Evolutionary conservation across 352 stramenopile species (phyloP), one percentile per base, ranked within the genome.

Genomic region (Phytophthora meadii): DNA sequence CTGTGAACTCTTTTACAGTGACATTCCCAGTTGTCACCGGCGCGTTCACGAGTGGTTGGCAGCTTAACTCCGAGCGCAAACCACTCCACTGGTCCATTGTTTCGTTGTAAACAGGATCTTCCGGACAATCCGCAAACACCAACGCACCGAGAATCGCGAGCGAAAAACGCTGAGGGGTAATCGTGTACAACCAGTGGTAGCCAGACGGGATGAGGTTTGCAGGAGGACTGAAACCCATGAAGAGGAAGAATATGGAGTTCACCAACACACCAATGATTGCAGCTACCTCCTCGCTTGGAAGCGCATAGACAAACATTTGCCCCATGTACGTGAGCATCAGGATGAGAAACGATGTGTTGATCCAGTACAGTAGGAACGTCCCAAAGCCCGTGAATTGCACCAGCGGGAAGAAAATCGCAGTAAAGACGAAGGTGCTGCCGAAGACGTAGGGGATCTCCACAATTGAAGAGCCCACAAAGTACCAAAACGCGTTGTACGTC

Each of bases 401-500:
- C 56, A 76, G 57, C 1, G 54, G 95, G 46, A 65, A 81, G 61
- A 69, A 70, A 24, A 65, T 80, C 40, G 37, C 75, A 14, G 47
- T 75, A 36, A 59, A 65, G 4, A 62, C 42, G 30, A 81, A 57
- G 1, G 42, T 80, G 17, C 90, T 67, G 17, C 79, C 60, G n/a
- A 90, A 56, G 14, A 94, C 75, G 9, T 96, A 97, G 15, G 88
- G 84, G 6, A 79, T 68, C 47, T 76, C 68, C 30, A 72, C 68
- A 15, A 76, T 59, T 7, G 79, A 90, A 32, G 83, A 86, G 4
- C 86, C 79, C 8, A 94, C 39, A 37, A 77, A 77, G 55, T 97
- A 92, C 50, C 85, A 80, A 12, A 70, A 64, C 22, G 81, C 56
- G 37, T 85, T 76, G 58, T 98, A 98, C 60, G 94, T 97, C 54